A percentile compares a stretch with the other conserved stretches of the same genome.
phyloP scores from a whole-genome alignment of 2,329 filamentous ascomycete genomes.

The Colletotrichum sublineola region DNA sequence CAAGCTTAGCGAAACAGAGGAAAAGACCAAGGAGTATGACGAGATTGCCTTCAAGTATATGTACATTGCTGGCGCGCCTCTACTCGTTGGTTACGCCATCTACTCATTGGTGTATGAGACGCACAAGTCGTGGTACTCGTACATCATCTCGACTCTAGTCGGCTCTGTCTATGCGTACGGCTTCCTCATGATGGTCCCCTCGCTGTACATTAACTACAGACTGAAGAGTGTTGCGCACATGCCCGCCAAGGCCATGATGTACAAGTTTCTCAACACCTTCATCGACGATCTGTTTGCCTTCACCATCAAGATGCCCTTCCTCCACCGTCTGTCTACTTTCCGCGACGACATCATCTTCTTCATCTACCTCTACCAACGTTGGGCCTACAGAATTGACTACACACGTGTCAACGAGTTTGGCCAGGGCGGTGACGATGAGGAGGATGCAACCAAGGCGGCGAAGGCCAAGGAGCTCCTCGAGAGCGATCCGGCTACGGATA shows the following conservation, averaged over 20 bases:
- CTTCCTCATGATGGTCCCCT: constrained; percentile 99
- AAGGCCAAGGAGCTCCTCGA: constrained; percentile 51
- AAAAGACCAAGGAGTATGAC: constrained; percentile 99
- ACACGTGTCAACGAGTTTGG: constrained; percentile 96
- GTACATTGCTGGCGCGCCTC: constrained; percentile 90
- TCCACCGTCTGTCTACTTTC: constrained; percentile 92
- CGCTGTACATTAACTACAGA: constrained; percentile 98
- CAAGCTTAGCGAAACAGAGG: constrained; percentile 92
- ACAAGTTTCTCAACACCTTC: constrained; percentile 99
- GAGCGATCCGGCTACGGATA: constrained; percentile 53
- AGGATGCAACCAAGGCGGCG: constrained; percentile 56
- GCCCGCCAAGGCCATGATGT: constrained; percentile 95
- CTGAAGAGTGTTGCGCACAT: constrained; percentile 97
- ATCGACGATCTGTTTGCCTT: constrained; percentile 99
- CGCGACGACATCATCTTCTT: constrained; percentile 99
- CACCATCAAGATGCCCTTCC: constrained; percentile 98
- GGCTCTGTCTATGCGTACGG: constrained; percentile 98
- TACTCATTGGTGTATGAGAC: constrained; percentile 94
- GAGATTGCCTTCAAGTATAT: constrained; percentile 98
- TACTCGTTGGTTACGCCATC: constrained; percentile 87
- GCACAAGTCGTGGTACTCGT: constrained; percentile 99
- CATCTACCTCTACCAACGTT: constrained; percentile 94
- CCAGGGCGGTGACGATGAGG: constrained; percentile 94
- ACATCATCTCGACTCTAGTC: constrained; percentile 93
- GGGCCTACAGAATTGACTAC: constrained; percentile 92